Evolutionary conservation across 2,329 filamentous ascomycete genomes (phyloP), one percentile per base, ranked within the genome.

Genomic region (Diaporthe ilicicola): DNA sequence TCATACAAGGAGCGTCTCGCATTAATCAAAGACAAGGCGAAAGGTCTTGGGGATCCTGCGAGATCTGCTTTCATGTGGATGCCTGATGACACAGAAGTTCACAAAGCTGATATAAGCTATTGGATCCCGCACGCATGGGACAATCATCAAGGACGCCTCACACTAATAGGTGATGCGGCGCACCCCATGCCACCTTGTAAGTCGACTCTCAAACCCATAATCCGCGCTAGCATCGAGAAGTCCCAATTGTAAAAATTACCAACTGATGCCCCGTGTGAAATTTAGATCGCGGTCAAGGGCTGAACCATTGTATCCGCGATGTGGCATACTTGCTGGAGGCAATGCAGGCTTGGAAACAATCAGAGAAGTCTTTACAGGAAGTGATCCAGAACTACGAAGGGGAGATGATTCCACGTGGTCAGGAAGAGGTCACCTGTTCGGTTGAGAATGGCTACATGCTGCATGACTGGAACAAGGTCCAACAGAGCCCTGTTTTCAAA

Each of bases 101-200:
- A 61, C 37, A 61, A 61, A 44, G 55, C 55, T n/a, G 55, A 61
- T 32, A 61, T 61, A 44, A 61, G 55, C 24, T 61, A 61, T 44
- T 61, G 55, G 55, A 9, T 61, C 10, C 55, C 55, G 10, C 55
- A 44, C 15, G 37, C 22, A 44, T 61, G 55, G 55, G 22, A 61
- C 10, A 61, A 46, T 29, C 55, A 44, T 39, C 37, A 29, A 61
- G 55, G 55, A n/a, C 55, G 55, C 37, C 37, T 61, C 2, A 61
- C 55, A 15, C 24, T 61, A 17, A 61, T 61, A 29, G 55, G 55
- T 8, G 55, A 61, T 13, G 55, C 55, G 39, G 55, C 55, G 10
- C 55, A 61, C n/a, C 55, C 55, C 39, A 61, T 61, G 55, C 55
- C 55, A n/a, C 55, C 55, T n/a, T 61, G 55, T 44, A 61, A n/a